Evolutionary conservation across 2,329 filamentous ascomycete genomes (phyloP).

Genomic region (Fusarium domesticum): DNA sequence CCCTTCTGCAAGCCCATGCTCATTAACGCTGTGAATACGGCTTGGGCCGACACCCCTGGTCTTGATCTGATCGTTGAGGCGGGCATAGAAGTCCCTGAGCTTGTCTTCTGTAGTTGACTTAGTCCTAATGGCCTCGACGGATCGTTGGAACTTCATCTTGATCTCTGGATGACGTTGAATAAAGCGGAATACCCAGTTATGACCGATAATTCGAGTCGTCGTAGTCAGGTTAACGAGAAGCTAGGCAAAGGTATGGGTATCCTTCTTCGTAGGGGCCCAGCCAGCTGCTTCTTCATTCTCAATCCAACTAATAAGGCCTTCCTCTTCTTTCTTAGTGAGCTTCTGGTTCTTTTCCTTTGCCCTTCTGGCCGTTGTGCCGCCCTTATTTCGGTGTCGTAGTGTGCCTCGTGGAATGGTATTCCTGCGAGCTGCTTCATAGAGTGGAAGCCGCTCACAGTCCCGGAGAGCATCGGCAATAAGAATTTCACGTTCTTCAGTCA

Average conservation of each 20-base stretch:
- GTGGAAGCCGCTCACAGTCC: neutral
- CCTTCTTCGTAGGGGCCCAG: neutral
- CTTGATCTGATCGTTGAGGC: neutral
- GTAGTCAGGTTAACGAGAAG: neutral
- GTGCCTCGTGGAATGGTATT: neutral
- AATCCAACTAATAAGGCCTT: neutral
- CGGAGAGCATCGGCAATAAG: neutral
- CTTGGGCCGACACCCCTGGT: neutral
- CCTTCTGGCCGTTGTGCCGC: neutral
- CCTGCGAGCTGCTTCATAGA: neutral
- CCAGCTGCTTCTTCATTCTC: neutral
- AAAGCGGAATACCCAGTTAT: neutral
- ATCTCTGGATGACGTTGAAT: neutral
- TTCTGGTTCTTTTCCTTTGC: neutral
- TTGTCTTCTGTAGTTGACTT: neutral
- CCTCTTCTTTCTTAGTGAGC: neutral
- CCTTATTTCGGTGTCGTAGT: neutral
- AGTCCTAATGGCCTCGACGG: neutral
- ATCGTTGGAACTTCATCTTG: neutral
- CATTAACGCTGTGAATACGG: constrained; percentile 1
- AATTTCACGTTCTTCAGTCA: neutral
- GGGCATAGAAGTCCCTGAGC: neutral
- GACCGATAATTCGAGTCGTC: neutral
- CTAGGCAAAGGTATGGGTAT: neutral
- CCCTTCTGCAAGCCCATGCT: neutral